Evolutionary conservation across 1,139 yeast species (phyloP), one percentile per base, ranked within the genome.

Genomic region (Pichia sp.): DNA sequence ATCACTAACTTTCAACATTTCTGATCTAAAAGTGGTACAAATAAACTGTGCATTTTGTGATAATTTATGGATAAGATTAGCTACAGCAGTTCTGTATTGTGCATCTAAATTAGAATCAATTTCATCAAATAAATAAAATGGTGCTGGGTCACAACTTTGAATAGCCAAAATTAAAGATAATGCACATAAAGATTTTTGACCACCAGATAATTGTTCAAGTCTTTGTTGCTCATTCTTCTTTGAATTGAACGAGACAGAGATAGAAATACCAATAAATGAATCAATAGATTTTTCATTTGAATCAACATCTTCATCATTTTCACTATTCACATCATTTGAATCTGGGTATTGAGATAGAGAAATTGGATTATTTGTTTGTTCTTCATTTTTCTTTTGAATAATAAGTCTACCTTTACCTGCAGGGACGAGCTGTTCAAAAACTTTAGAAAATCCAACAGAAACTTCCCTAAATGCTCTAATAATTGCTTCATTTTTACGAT

Each of bases 61-160:
- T 41, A 89, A 65, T 33, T 75, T 72, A 45, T 76, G 70, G 47
- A 91, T 80, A 70, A 86, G 68, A 28, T 72, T 65, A 0, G 98
- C 96, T 15, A 91, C 96, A 0, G 96, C 80, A 0, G 86, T 76
- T 54, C 98, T 75, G 59, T 89, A 89, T 57, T 87, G 96, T 2
- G 95, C 78, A 64, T 91, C 99, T 47, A 91, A 70, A 52, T 91
- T 91, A 8, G 97, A 96, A 65, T 91, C 98, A 46, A 91, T 83
- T 66, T 91, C 98, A 62, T 91, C 98, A 62, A 91, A 88, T 41
- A 91, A 65, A 59, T 91, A 91, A 61, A 91, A 91, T 37, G 98
- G 97, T 2, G 97, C 97, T 9, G 97, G 97, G 53, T 91, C 97
- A 52, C 94, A 86, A 58, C 75, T 78, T 64, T 91, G 98, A 48